Evolutionary conservation across 495 filamentous ascomycete species (phyloP).

Genomic region (Aspergillus carlsbadensis): DNA sequence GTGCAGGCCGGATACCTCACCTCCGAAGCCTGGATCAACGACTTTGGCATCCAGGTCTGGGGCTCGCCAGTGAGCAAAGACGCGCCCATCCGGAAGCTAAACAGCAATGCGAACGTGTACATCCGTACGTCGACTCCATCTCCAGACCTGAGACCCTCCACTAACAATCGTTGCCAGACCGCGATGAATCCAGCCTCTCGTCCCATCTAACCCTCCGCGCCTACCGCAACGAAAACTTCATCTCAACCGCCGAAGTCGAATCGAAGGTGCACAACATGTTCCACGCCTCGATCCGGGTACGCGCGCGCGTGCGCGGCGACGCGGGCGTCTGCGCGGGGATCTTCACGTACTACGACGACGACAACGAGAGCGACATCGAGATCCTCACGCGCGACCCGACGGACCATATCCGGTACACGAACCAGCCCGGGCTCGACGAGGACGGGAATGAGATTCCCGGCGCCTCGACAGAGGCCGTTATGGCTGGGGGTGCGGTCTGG

Average conservation of each 20-base stretch:
- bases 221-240: slow-evolving; percentile 3
- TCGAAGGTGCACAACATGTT: background rate
- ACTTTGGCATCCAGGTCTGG: background rate
- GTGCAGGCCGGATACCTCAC: background rate
- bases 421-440: slow-evolving; percentile 3
- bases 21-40: background rate
- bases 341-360: slow-evolving; percentile 9
- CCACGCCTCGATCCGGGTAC: slow-evolving; percentile 7
- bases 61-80: background rate
- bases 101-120: background rate
- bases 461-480: background rate
- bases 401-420: slow-evolving; percentile 5
- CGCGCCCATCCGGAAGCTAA: background rate
- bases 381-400: background rate
- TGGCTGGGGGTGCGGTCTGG: background rate
- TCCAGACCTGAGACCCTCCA: too few species aligned
- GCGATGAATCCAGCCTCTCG: background rate
- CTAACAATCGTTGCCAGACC: too few species aligned
- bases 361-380: slow-evolving; percentile 10
- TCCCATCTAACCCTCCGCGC: slow-evolving; percentile 1
- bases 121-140: too few species aligned
- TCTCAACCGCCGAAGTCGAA: slow-evolving; percentile 5
- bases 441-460: slow-evolving; percentile 5
- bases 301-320: slow-evolving; percentile 4
- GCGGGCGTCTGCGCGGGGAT: slow-evolving; percentile 5